Evolutionary conservation across 495 filamentous ascomycete genomes (phyloP), one percentile per base, ranked within the genome.

Genomic region (Xylaria bambusicola): DNA sequence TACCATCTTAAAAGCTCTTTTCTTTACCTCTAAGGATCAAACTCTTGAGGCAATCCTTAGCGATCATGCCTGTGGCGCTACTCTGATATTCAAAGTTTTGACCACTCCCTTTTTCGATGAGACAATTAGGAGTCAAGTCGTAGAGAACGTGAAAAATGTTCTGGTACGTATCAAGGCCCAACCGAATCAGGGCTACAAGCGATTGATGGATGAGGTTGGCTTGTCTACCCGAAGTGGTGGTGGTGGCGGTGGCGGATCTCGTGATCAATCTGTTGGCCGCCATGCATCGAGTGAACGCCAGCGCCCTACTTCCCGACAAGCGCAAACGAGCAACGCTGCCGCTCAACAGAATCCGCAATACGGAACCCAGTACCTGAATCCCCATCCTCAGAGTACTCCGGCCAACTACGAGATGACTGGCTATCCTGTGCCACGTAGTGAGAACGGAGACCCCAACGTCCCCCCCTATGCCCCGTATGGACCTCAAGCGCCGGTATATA

Each of bases 51-150:
- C 91, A 50, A 98, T 98, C 60, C 77, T 98, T 29, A 88, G 84
- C 60, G 94, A 98, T 68, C 91, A 94, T 68, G 85, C 86, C 36
- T 98, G 93, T 62, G 94, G 94, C 55, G 93, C 95, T 0, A 98
- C 92, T 3, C 75, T 98, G 60, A 97, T 97, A 69, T 98, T 97
- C 83, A 98, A 98, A 80, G 91, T 98, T 33, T 78, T 98, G 36
- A 97, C 94, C 3, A 98, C 94, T 10, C 94, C 95, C 1, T 98
- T 96, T 85, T 93, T 97, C 62, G 95, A 98, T 61, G 95, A 98
- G 67, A 86, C 80, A 17, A 91, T 96, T 75, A 87, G 94, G 33
- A 79, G 82, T 27, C 89, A 96, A 61, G 91, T 97, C 40, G 85
- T 94, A 1, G 90, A 95, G 72, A 96, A 91, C 52, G 91, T 98